Base-by-base conservation (phyloP, 2,329 filamentous ascomycete genomes). In the Pyrenophora tritici-repentis region DNA sequence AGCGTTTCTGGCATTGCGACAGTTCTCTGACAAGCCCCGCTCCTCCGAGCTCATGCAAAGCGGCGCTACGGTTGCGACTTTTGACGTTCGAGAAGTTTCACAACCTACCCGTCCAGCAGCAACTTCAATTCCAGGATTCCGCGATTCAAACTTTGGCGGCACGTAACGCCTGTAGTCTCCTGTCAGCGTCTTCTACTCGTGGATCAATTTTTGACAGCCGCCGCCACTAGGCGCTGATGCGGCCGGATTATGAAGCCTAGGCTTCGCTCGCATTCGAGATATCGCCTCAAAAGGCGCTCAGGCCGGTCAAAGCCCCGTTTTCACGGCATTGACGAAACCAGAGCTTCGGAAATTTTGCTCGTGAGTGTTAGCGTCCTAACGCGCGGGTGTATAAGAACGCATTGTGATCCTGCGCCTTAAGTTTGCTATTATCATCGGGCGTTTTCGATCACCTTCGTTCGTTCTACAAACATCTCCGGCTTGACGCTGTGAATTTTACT, bases 401-500 rank as follows among this genome's bases (percentile, higher is more conserved):
- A 46, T 50, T 40, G 35, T 14, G 38, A 42, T 37, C n/a, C 47
- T 45, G 42, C 50, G 26, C 46, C 20, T 50, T 59, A 62, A 53
- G 57, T 58, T 61, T 58, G 41, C 20, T 53, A 38, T 31, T 58
- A 61, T 57, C 47, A 58, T 57, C 58, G 56, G 56, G 56, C 59
- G 53, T 56, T 52, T 55, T 59, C 48, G 42, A 22, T 40, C 47
- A 49, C 58, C 43, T 42, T 46, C 44, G 36, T 26, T 42, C 29
- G 38, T 35, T 33, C 14, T 41, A 9, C 41, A 53, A 36, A 53
- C 38, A 39, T 48, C 35, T 55, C 58, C 58, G 53, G 66, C 67
- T 70, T 65, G 68, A 70, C 59, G 67, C 67, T 70, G 62, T 55
- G 50, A 40, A 33, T 53, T 52, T 50, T 16, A 33, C 38, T 55